Base-by-base conservation (phyloP, 208 protist genomes). In the Acanthamoeba triangularis region DNA sequence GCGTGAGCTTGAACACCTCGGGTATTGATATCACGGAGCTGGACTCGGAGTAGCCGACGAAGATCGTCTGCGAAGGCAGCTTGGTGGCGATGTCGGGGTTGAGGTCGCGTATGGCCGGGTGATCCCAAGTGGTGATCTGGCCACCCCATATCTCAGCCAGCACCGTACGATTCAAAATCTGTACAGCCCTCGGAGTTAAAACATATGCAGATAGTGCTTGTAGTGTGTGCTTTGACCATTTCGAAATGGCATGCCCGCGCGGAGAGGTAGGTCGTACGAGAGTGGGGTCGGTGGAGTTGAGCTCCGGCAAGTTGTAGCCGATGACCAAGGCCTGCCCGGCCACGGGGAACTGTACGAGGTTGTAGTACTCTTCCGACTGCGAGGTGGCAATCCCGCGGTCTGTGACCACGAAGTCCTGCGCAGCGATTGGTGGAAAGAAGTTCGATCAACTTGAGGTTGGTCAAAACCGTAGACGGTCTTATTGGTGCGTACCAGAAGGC, bases 321-420 rank as follows among this genome's bases (percentile, higher is more conserved):
- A 84, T 84, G 33, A 84, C 76, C 76, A 84, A 16, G 28, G 76
- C 76, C 41, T 84, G 76, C 28, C 76, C 76, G 11, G 76, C 76
- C 8, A 84, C 25, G 8, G 76, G 76, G 41, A 84, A 84, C 41
- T 84, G 76, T 10, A 84, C 52, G 0, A 84, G 13, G 41, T 84
- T 33, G 25, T 0, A 7, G 23, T 23, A n/a, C 44, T 47, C 37
- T 16, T 30, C 25, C 23, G 76, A 2, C 23, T 54, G 23, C 37
- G 20, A 16, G 23, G 6, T 11, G 25, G 28, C 0, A 18, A 84
- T 10, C 11, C 76, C 76, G 4, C 76, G 35, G 41, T 84, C 76
- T 10, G 41, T 44, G 41, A n/a, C 14, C 33, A 84, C 25, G 25
- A 84, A 84, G 41, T 84, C 76, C 76, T 84, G 76, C 25, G 0